phyloP scores from a whole-genome alignment of 371 early-diverging fungal genomes.

The Zopfochytrium polystomum region DNA sequence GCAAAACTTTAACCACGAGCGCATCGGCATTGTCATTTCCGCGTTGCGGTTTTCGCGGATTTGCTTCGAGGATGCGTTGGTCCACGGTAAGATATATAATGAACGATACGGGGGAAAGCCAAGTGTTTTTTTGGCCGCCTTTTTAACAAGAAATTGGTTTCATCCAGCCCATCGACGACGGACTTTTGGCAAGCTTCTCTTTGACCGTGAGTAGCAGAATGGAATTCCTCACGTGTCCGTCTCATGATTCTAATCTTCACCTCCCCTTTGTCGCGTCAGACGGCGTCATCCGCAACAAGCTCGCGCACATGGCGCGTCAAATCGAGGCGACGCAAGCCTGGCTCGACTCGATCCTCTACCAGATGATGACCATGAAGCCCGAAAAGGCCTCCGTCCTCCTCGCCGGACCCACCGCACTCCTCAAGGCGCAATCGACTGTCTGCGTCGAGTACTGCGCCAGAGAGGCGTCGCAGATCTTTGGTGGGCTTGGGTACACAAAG shows the following conservation, averaged over 20 bases:
- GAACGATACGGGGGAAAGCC: too few relatives aligned
- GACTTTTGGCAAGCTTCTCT: slow-evolving; percentile 38
- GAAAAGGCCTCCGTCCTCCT: slow-evolving; percentile 37
- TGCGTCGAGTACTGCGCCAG: slow-evolving; percentile 11
- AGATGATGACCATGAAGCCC: slow-evolving; percentile 60
- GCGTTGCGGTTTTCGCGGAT: slow-evolving; percentile 27
- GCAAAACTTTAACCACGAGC: slow-evolving; percentile 7
- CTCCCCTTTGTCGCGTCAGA: slow-evolving; percentile 7
- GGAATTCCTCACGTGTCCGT: neutral
- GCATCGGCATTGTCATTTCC: slow-evolving; percentile 28
- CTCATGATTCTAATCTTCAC: neutral
- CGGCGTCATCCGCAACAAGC: slow-evolving; percentile 41
- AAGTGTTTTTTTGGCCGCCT: too few relatives aligned
- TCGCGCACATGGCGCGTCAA: slow-evolving; percentile 43
- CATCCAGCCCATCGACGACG: slow-evolving; percentile 38
- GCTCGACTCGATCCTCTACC: slow-evolving; percentile 59
- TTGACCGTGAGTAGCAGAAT: slow-evolving; percentile 20
- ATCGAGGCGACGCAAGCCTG: slow-evolving; percentile 59
- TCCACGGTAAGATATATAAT: slow-evolving; percentile 23
- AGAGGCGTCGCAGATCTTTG: slow-evolving; percentile 65
- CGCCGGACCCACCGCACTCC: slow-evolving; percentile 67
- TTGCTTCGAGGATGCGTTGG: slow-evolving; percentile 41
- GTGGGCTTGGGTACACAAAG: slow-evolving; percentile 59
- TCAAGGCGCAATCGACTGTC: slow-evolving; percentile 47
- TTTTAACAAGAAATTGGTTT: too few relatives aligned